Evolutionary conservation across 352 stramenopile genomes (phyloP).

Genomic region (Globisporangium megalacanthum): DNA sequence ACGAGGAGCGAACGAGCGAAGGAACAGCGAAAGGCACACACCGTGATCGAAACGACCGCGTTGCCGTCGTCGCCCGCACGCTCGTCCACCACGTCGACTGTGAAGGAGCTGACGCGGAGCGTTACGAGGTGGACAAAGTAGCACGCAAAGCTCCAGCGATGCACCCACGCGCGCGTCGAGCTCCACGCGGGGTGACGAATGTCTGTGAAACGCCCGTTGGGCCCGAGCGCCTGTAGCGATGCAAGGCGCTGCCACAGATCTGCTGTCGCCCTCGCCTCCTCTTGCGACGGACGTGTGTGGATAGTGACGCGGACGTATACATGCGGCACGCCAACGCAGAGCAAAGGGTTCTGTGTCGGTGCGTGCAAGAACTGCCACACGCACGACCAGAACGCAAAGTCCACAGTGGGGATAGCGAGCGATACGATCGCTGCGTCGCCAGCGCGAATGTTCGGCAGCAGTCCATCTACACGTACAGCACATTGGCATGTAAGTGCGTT

Average conservation of each 20-base stretch:
- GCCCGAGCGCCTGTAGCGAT: slow-evolving; percentile 16
- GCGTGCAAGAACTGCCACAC: slow-evolving; percentile 46
- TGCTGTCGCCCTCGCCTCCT: neutral
- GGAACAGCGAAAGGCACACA: slow-evolving; percentile 4
- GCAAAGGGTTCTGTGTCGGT: slow-evolving; percentile 32
- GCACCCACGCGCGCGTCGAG: slow-evolving; percentile 27
- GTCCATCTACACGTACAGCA: slow-evolving; percentile 20
- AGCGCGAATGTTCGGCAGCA: slow-evolving; percentile 46
- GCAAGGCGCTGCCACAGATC: neutral
- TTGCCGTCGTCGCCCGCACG: slow-evolving; percentile 1
- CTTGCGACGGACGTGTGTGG: neutral
- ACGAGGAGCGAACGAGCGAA: neutral
- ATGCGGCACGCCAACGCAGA: slow-evolving; percentile 31
- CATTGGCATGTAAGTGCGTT: neutral
- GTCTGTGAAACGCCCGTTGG: slow-evolving; percentile 20
- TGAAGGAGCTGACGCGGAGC: slow-evolving; percentile 22
- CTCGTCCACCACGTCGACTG: slow-evolving; percentile 27
- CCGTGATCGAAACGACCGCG: slow-evolving; percentile 11
- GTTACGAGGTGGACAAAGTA: slow-evolving; percentile 28
- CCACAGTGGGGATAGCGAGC: slow-evolving; percentile 26
- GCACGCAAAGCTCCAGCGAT: slow-evolving; percentile 28
- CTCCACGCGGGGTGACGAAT: slow-evolving; percentile 36
- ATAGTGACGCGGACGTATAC: slow-evolving; percentile 31
- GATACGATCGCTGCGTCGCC: slow-evolving; percentile 33
- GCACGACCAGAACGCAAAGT: slow-evolving; percentile 50